Evolutionary conservation across 176 grass and related monocot species (phyloP).

Genomic region (Phoenix roebelenii): DNA sequence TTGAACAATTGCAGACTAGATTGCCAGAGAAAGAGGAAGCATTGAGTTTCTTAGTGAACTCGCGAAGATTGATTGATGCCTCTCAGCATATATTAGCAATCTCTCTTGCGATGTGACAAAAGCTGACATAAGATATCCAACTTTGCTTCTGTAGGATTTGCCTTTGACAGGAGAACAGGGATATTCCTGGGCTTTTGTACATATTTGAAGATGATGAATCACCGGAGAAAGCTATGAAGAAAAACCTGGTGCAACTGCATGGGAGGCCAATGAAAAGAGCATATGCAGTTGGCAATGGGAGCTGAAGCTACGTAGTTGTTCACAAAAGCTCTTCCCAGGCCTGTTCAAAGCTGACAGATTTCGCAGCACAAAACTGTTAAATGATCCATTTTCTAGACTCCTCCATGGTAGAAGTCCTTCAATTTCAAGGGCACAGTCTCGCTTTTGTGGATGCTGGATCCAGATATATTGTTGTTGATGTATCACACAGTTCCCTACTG

Average conservation of each 20-base stretch:
- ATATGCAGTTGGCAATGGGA: conserved; percentile 57
- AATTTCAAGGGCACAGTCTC: no score
- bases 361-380: no score
- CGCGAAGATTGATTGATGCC: conserved; percentile 61
- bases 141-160: conserved; percentile 63
- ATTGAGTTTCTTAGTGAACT: conserved; percentile 40
- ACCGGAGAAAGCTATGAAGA: conserved; percentile 49
- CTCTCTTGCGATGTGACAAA: conserved; percentile 60
- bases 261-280: conserved; percentile 65
- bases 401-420: no score
- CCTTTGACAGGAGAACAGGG: conserved; percentile 43
- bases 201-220: conserved; percentile 70
- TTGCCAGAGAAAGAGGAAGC: conserved; percentile 60
- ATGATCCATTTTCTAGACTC: no score
- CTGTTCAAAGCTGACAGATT: background rate
- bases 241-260: conserved; percentile 52
- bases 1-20: conserved; percentile 65
- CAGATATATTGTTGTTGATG: no score
- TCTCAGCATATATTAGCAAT: conserved; percentile 70
- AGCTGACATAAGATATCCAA: conserved; percentile 43
- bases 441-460: no score
- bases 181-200: conserved; percentile 54
- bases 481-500: no score
- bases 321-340: background rate
- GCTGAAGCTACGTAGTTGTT: conserved; percentile 8